A percentile compares a stretch with the other conserved stretches of the same genome.
Evolutionary conservation across 176 grass and related monocot genomes (phyloP).

Genomic region (Neostapfia colusana): DNA sequence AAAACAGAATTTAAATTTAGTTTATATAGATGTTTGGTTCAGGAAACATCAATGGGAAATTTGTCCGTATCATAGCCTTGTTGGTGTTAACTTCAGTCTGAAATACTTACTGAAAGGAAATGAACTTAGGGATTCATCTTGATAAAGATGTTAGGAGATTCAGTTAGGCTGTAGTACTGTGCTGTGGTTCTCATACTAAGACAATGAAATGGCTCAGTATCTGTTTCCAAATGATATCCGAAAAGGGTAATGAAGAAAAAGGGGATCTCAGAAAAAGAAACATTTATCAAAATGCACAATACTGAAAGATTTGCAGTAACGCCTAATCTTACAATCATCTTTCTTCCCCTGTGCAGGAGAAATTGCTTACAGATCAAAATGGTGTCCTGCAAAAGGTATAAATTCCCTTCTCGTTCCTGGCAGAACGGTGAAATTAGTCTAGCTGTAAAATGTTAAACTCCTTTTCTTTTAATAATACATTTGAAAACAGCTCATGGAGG

Average conservation of each 20-base stretch:
- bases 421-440: neutral
- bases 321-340: neutral
- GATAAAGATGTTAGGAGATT: neutral
- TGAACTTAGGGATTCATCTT: too few species aligned
- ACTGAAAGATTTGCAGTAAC: neutral
- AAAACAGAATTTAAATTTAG: neutral
- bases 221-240: neutral
- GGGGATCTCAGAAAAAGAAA: neutral
- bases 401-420: neutral
- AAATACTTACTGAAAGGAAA: too few species aligned
- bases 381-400: constrained; percentile 54
- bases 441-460: neutral
- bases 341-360: constrained; percentile 56
- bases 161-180: neutral
- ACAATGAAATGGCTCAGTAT: neutral
- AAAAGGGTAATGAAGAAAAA: neutral
- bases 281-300: neutral
- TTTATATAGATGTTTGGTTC: neutral
- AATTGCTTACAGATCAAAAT: constrained; percentile 60
- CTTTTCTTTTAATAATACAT: constrained; percentile 11
- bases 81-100: too few species aligned
- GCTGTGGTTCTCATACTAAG: neutral
- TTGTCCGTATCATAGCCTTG: neutral
- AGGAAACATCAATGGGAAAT: neutral
- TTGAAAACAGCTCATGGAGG: constrained; percentile 47